A percentile compares a stretch with the other conserved stretches of the same genome.
phyloP scores from a whole-genome alignment of 306 rosid genomes.

The Senna siamea region DNA sequence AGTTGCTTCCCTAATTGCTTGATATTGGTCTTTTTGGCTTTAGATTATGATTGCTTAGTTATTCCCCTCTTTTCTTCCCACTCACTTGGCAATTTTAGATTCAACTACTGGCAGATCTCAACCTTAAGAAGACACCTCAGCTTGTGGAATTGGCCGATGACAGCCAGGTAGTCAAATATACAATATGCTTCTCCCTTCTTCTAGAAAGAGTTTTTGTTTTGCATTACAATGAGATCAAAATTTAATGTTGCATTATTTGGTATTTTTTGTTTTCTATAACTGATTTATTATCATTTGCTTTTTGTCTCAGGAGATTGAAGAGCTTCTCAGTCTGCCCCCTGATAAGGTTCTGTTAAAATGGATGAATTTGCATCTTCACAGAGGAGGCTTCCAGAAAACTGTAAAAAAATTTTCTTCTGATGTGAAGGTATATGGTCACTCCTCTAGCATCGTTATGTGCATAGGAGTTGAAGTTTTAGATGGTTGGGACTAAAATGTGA shows the following conservation, averaged over 20 bases:
- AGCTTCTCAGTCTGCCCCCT: constrained; percentile 91
- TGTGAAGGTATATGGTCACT: constrained; percentile 66
- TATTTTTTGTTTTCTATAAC: background rate
- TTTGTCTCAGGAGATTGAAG: constrained; percentile 84
- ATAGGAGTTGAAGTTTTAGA: background rate
- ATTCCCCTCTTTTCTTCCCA: constrained; percentile 26
- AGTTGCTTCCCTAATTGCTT: constrained; percentile 6
- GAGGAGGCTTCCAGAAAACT: constrained; percentile 81
- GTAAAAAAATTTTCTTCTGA: constrained; percentile 87
- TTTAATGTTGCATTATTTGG: background rate
- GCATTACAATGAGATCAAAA: no score
- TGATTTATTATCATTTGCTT: constrained; percentile 31
- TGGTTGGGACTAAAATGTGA: background rate
- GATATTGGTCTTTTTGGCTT: constrained; percentile 21
- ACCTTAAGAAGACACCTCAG: constrained; percentile 95
- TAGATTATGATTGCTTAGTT: constrained; percentile 23
- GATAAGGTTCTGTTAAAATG: constrained; percentile 89
- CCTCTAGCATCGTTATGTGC: constrained; percentile 5
- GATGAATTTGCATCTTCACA: constrained; percentile 96
- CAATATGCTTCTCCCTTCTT: constrained; percentile 4
- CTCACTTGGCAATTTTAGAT: constrained; percentile 61
- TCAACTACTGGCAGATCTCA: constrained; percentile 94
- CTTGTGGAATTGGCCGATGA: constrained; percentile 93
- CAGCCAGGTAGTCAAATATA: constrained; percentile 56
- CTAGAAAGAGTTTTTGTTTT: background rate